These are phyloP conservation scores for Cucurbita moschata DNA, from an alignment of 306 rosid species.

Conservation along the genomic window DNA sequence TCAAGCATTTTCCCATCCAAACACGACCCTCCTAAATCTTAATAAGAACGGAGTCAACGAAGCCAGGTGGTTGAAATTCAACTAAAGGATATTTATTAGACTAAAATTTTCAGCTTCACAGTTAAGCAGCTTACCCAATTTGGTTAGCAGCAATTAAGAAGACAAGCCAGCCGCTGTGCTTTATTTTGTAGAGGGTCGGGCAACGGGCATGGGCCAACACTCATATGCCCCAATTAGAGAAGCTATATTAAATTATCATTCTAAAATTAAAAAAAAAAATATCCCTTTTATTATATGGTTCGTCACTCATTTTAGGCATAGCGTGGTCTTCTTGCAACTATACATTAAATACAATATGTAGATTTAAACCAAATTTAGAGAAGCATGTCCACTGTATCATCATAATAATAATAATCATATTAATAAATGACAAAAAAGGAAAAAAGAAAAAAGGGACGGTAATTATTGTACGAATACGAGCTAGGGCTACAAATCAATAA, in stretches of 20 bases:
- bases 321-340: neutral
- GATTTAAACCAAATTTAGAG: neutral
- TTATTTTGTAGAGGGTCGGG: no score
- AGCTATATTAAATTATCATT: neutral
- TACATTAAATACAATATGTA: neutral
- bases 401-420: neutral
- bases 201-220: neutral
- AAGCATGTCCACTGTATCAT: neutral
- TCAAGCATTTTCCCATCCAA: neutral
- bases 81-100: neutral
- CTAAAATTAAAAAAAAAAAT: no score
- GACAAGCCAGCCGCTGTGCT: neutral
- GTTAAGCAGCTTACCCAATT: conserved; percentile 4
- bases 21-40: neutral
- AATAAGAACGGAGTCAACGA: neutral
- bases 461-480: neutral
- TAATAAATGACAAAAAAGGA: neutral
- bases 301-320: neutral
- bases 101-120: neutral
- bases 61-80: neutral
- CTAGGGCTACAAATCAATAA: neutral
- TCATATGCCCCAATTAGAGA: neutral
- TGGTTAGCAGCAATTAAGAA: neutral
- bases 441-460: neutral
- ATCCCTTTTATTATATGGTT: neutral